A percentile compares a stretch with the other conserved stretches of the same genome.
Evolutionary conservation across 2,329 filamentous ascomycete species (phyloP).

Genomic region (Huntiella decipiens): DNA sequence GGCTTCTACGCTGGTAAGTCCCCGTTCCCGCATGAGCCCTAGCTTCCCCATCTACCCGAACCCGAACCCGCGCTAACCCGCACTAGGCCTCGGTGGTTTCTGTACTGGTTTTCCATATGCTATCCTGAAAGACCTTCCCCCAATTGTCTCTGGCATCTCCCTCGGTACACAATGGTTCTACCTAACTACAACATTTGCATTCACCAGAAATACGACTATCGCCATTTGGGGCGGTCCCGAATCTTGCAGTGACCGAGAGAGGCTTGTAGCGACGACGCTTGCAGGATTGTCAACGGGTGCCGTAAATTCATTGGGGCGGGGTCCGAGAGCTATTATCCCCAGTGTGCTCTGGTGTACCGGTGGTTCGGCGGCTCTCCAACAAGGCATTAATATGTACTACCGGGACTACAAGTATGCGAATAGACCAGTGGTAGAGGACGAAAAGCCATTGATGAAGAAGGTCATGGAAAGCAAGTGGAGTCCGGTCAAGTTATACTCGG

Average conservation of each 20-base stretch:
- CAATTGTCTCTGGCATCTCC: slow-evolving; percentile 50
- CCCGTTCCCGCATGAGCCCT: neutral
- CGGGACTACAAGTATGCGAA: slow-evolving; percentile 14
- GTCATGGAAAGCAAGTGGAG: slow-evolving; percentile 45
- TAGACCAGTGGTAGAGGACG: slow-evolving; percentile 18
- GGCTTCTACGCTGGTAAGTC: slow-evolving; percentile 8
- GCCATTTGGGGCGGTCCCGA: slow-evolving; percentile 31
- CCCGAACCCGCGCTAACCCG: neutral
- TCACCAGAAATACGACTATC: slow-evolving; percentile 33
- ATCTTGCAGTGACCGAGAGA: slow-evolving; percentile 36
- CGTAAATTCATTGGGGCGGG: slow-evolving; percentile 37
- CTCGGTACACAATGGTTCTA: slow-evolving; percentile 67
- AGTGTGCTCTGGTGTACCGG: slow-evolving; percentile 30
- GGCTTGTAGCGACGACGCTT: slow-evolving; percentile 46
- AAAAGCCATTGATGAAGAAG: slow-evolving; percentile 15
- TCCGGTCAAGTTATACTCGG: slow-evolving; percentile 48
- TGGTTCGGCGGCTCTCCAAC: slow-evolving; percentile 23
- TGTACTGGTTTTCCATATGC: slow-evolving; percentile 50
- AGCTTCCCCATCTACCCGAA: neutral
- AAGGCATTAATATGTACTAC: slow-evolving; percentile 18
- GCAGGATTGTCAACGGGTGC: slow-evolving; percentile 52
- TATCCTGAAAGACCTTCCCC: slow-evolving; percentile 47
- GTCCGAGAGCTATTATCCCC: slow-evolving; percentile 32
- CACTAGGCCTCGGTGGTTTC: slow-evolving; percentile 35
- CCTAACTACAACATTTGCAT: slow-evolving; percentile 25